Conservation (phyloP, 495 filamentous ascomycete genomes). For the Penicillium daleae region DNA sequence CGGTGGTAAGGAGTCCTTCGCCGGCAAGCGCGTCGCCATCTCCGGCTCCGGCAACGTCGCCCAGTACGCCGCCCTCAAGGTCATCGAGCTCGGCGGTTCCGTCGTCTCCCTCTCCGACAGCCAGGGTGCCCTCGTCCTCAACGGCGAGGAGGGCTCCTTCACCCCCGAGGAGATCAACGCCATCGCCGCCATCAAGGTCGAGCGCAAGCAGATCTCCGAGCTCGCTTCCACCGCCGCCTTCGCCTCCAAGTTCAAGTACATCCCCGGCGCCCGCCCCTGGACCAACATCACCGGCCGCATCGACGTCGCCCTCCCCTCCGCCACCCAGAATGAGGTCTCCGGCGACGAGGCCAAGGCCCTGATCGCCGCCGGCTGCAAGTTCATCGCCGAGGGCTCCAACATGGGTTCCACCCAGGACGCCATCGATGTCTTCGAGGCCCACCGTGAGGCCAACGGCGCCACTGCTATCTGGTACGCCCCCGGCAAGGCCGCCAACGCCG, state of each 20-base stretch:
- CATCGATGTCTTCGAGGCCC: conserved; percentile 89
- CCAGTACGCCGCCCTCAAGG: conserved; percentile 96
- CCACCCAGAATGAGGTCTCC: conserved; percentile 96
- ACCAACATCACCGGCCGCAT: conserved; percentile 75
- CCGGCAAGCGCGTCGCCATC: conserved; percentile 92
- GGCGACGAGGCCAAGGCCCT: conserved; percentile 85
- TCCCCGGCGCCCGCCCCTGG: conserved; percentile 90
- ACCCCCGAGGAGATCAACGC: conserved; percentile 72
- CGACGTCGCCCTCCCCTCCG: conserved; percentile 88
- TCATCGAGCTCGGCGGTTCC: conserved; percentile 91
- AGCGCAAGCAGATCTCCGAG: conserved; percentile 77
- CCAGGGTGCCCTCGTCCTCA: conserved; percentile 80
- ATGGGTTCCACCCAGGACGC: conserved; percentile 98
- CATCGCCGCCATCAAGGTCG: conserved; percentile 85
- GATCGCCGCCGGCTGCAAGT: conserved; percentile 74
- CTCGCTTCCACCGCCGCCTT: conserved; percentile 54
- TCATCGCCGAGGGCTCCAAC: conserved; percentile 96
- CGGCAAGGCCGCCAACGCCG: conserved; percentile 92
- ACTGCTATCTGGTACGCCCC: conserved; percentile 93
- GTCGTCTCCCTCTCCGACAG: conserved; percentile 95
- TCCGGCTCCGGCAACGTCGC: conserved; percentile 98
- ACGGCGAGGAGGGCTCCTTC: conserved; percentile 62
- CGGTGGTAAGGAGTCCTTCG: conserved; percentile 79
- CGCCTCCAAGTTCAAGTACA: conserved; percentile 79
- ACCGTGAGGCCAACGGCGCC: conserved; percentile 68